A percentile compares a stretch with the other conserved stretches of the same genome.
Evolutionary conservation across 805 yeast species (phyloP).

Genomic region (Ogataea pini): DNA sequence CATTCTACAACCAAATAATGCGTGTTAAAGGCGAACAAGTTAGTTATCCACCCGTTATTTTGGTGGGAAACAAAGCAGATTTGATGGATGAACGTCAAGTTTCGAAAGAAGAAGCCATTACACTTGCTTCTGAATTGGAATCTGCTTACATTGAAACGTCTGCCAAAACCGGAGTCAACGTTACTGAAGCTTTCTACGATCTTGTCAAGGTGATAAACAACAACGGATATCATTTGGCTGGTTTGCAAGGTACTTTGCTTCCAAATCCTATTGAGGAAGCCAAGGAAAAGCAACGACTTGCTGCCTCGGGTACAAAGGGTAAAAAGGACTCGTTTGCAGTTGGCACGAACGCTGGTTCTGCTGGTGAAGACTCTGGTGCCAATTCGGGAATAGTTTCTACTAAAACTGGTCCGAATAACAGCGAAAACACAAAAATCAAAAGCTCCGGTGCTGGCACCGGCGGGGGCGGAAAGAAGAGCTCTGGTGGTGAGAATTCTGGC

Average conservation of each 20-base stretch:
- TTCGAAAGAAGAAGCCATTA: constrained; percentile 55
- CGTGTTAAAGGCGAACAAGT: constrained; percentile 48
- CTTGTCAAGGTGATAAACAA: constrained; percentile 37
- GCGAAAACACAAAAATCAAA: constrained; percentile 5
- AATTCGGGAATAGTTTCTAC: constrained; percentile 3
- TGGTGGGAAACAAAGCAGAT: constrained; percentile 79
- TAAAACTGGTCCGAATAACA: background rate
- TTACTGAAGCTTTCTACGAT: constrained; percentile 42
- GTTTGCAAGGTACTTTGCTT: constrained; percentile 30
- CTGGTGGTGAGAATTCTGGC: constrained; percentile 26
- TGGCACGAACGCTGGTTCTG: constrained; percentile 2
- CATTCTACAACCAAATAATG: constrained; percentile 56
- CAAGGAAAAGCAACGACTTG: constrained; percentile 12
- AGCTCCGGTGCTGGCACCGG: constrained; percentile 19
- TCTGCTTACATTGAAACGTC: constrained; percentile 87
- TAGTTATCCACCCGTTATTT: constrained; percentile 70
- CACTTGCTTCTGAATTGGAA: constrained; percentile 63
- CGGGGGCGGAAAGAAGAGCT: constrained; percentile 8
- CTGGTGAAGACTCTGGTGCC: constrained; percentile 5
- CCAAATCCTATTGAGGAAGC: constrained; percentile 32
- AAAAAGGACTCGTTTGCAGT: constrained; percentile 15
- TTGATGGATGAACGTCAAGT: constrained; percentile 65
- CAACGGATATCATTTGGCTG: constrained; percentile 26
- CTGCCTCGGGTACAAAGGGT: constrained; percentile 11
- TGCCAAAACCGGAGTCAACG: constrained; percentile 89